Percentiles rank a stretch among this genome's conserved stretches.
These are phyloP conservation scores for Drechmeria coniospora DNA, from an alignment of 2,329 filamentous ascomycete genomes.

Conservation along the genomic window DNA sequence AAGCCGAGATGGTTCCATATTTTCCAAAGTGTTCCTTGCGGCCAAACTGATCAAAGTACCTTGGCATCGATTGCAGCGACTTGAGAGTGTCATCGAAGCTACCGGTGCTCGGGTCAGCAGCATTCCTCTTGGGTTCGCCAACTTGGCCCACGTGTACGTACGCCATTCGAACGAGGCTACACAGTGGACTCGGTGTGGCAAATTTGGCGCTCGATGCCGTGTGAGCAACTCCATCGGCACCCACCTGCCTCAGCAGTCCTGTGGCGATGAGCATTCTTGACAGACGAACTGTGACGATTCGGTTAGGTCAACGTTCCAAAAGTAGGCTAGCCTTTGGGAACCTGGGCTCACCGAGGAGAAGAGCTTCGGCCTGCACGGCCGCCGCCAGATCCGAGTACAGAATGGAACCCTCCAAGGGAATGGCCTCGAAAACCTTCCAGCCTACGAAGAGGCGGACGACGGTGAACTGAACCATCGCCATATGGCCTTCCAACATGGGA, in stretches of 20 bases:
- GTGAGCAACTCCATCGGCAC: not conserved
- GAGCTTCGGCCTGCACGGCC: slow-evolving; percentile 11
- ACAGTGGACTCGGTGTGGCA: not conserved
- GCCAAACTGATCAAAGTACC: slow-evolving; percentile 17
- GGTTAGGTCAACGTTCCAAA: too few species aligned
- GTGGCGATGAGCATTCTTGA: slow-evolving; percentile 2
- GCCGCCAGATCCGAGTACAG: slow-evolving; percentile 13
- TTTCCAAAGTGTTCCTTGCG: slow-evolving; percentile 13
- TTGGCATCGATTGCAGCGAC: slow-evolving; percentile 10
- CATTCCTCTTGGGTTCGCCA: not conserved
- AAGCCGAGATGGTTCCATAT: slow-evolving; percentile 12
- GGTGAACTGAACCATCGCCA: not conserved
- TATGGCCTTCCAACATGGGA: slow-evolving; percentile 5
- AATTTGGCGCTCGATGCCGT: not conserved
- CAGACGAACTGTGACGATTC: slow-evolving; percentile 1
- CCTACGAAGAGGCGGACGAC: slow-evolving; percentile 14
- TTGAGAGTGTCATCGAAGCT: slow-evolving; percentile 13
- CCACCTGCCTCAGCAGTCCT: slow-evolving; percentile 2
- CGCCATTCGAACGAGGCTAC: slow-evolving; percentile 1
- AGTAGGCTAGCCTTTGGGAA: not conserved
- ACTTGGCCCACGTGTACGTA: not conserved
- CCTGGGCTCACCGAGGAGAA: not conserved
- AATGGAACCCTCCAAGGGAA: slow-evolving; percentile 13
- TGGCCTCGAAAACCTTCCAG: slow-evolving; percentile 16
- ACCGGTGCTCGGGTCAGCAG: not conserved